Percentiles rank a stretch among this genome's conserved stretches.
These are phyloP conservation scores for Hyphopichia pseudoburtonii DNA, from an alignment of 1,139 yeast genomes.

Conservation along the genomic window DNA sequence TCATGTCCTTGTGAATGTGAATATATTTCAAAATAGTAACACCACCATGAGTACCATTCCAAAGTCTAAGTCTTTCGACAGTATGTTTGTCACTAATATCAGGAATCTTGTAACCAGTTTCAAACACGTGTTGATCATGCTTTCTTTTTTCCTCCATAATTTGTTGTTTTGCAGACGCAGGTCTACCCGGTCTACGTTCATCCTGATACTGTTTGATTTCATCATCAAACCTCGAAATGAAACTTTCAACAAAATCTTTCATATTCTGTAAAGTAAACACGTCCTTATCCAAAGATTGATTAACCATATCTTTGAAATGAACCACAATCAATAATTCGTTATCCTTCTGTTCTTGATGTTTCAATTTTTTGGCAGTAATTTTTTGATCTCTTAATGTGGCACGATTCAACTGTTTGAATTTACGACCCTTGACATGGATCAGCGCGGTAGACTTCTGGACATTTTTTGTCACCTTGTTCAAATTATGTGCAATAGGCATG, in stretches of 20 bases:
- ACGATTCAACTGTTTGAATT: slow-evolving; percentile 76
- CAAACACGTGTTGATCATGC: slow-evolving; percentile 59
- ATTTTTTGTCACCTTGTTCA: slow-evolving; percentile 69
- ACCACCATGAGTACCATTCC: slow-evolving; percentile 90
- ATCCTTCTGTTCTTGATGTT: slow-evolving; percentile 58
- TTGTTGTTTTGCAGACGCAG: slow-evolving; percentile 70
- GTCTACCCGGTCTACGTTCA: slow-evolving; percentile 84
- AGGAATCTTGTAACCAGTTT: slow-evolving; percentile 73
- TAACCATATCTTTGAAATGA: slow-evolving; percentile 65
- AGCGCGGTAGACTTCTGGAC: slow-evolving; percentile 57
- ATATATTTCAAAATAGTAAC: slow-evolving; percentile 57
- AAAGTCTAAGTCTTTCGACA: slow-evolving; percentile 58
- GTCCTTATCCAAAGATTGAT: slow-evolving; percentile 33
- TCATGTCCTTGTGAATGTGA: slow-evolving; percentile 33
- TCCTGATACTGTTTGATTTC: slow-evolving; percentile 60
- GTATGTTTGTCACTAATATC: slow-evolving; percentile 63
- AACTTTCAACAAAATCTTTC: slow-evolving; percentile 59
- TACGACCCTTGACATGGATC: slow-evolving; percentile 86
- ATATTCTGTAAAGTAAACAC: slow-evolving; percentile 57
- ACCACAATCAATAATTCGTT: slow-evolving; percentile 56
- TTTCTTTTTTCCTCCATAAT: slow-evolving; percentile 61
- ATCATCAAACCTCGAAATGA: slow-evolving; percentile 67
- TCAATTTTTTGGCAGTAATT: slow-evolving; percentile 55
- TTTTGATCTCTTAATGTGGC: slow-evolving; percentile 85
- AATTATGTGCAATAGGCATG: slow-evolving; percentile 80